These are phyloP conservation scores for Zasmidium citrigriseum DNA, from an alignment of 2,329 filamentous ascomycete genomes.

Conservation along the genomic window DNA sequence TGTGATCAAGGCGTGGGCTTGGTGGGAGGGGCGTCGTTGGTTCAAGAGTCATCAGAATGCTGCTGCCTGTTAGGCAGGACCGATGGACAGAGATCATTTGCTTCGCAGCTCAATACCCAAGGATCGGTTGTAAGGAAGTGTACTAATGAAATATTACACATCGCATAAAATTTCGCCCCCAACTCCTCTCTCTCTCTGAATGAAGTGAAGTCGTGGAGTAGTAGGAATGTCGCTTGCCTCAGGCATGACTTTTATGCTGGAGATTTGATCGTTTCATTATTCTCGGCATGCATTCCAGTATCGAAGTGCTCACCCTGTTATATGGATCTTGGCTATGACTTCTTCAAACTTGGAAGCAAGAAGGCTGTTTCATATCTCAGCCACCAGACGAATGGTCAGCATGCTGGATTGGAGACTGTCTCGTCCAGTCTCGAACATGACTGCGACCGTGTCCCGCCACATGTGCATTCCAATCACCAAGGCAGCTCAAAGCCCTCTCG, in stretches of 20 bases:
- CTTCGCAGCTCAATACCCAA: conserved; percentile 14
- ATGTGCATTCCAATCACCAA: conserved; percentile 37
- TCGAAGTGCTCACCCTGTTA: too few relatives aligned
- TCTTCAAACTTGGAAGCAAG: too few relatives aligned
- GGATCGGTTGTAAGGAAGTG: conserved; percentile 1
- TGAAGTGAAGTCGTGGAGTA: background rate
- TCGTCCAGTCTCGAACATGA: background rate
- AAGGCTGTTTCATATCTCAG: too few relatives aligned
- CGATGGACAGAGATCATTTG: background rate
- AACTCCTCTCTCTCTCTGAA: background rate
- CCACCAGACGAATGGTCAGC: too few relatives aligned
- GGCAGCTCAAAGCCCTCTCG: conserved; percentile 46
- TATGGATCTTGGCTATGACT: too few relatives aligned
- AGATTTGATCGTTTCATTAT: too few relatives aligned
- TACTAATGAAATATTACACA: conserved; percentile 13
- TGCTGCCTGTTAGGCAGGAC: background rate
- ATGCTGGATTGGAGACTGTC: too few relatives aligned
- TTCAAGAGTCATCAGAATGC: background rate
- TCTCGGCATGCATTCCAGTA: too few relatives aligned
- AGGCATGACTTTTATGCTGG: too few relatives aligned
- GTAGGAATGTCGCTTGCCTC: too few relatives aligned
- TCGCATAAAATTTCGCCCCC: too few relatives aligned
- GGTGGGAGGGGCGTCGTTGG: background rate
- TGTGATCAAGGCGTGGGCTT: background rate
- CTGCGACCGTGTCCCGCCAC: background rate